These are phyloP conservation scores for Fusarium robinianum DNA, from an alignment of 2,329 filamentous ascomycete species.

Conservation along the genomic window DNA sequence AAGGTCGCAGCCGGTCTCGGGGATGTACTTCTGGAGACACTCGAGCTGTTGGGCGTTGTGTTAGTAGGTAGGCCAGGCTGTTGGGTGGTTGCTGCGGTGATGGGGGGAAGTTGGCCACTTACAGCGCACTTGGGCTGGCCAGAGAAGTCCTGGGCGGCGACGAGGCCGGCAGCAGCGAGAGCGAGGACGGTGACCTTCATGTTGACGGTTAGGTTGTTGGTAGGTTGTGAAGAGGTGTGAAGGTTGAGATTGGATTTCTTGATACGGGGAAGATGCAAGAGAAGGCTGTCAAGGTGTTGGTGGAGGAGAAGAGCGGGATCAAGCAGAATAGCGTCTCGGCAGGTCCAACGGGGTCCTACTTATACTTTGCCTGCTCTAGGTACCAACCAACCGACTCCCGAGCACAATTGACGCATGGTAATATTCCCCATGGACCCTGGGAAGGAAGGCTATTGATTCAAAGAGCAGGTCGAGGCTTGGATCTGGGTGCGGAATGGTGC, in stretches of 20 bases:
- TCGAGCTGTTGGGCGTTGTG: constrained; percentile 27
- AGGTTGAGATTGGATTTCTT: background rate
- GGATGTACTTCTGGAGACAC: constrained; percentile 45
- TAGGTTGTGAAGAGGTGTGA: constrained; percentile 8
- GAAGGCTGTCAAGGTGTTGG: constrained; percentile 2
- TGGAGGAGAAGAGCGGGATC: constrained; percentile 1
- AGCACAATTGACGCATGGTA: no score
- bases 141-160: constrained; percentile 45
- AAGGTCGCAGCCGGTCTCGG: constrained; percentile 43
- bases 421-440: no score
- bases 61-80: background rate
- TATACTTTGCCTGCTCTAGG: constrained; percentile 1
- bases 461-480: no score
- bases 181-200: constrained; percentile 48
- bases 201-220: constrained; percentile 27
- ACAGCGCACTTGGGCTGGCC: constrained; percentile 48
- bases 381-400: no score
- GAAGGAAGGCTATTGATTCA: no score
- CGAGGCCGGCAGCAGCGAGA: constrained; percentile 43
- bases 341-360: constrained; percentile 14
- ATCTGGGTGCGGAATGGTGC: no score
- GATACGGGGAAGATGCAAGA: constrained; percentile 1
- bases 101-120: constrained; percentile 36
- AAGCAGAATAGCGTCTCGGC: background rate
- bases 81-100: background rate